phyloP scores from a whole-genome alignment of 768 basidiomycete species.

The Lactarius pseudohatsudake region DNA sequence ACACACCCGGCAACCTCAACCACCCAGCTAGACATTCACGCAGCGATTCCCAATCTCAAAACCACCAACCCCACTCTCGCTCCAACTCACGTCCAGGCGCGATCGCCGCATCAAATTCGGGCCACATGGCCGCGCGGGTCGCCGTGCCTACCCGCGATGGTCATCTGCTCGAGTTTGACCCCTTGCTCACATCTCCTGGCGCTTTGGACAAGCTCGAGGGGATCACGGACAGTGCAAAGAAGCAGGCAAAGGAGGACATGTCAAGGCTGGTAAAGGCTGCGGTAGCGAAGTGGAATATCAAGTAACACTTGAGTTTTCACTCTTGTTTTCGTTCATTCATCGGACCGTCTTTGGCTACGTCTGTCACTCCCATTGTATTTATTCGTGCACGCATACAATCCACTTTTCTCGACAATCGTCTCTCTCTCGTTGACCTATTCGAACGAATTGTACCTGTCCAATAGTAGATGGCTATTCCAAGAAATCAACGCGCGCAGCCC shows the following conservation, averaged over 20 bases:
- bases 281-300: constrained; percentile 68
- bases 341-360: constrained; percentile 1
- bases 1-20: constrained; percentile 28
- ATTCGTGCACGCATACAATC: constrained; percentile 14
- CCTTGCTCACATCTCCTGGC: constrained; percentile 67
- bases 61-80: constrained; percentile 28
- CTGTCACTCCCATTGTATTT: constrained; percentile 21
- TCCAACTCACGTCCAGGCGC: constrained; percentile 29
- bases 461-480: constrained; percentile 23
- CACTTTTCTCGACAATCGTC: constrained; percentile 3
- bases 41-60: constrained; percentile 41
- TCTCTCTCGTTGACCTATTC: constrained; percentile 10
- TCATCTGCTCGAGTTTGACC: constrained; percentile 82
- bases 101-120: constrained; percentile 26
- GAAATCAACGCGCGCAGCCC: constrained; percentile 23
- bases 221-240: constrained; percentile 79
- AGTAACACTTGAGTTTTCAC: constrained; percentile 4
- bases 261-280: constrained; percentile 67
- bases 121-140: constrained; percentile 55
- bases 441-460: constrained; percentile 14
- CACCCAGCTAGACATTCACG: constrained; percentile 44
- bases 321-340: not conserved
- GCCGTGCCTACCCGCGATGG: constrained; percentile 82
- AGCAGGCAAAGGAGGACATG: constrained; percentile 78
- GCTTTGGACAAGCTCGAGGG: constrained; percentile 75